Percentiles rank a stretch among this genome's conserved stretches.
These are phyloP conservation scores for Pythium aristosporum DNA, from an alignment of 352 stramenopile genomes.

Conservation along the genomic window DNA sequence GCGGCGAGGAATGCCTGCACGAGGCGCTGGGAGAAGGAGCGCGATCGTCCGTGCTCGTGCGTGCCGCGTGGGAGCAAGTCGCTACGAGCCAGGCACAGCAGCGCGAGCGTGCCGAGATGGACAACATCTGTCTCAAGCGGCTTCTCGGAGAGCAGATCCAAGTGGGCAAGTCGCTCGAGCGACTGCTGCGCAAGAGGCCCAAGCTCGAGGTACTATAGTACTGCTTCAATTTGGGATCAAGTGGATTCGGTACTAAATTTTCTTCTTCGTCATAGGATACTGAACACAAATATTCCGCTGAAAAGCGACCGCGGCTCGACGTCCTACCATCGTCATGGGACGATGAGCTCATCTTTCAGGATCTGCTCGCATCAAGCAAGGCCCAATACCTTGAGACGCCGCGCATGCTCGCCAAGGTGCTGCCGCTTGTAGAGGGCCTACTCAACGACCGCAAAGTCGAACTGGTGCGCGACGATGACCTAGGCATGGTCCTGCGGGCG, in stretches of 20 bases:
- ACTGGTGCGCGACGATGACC: constrained; percentile 3
- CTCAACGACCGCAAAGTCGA: neutral
- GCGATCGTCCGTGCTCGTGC: too few relatives aligned
- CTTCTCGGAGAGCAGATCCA: constrained; percentile 23
- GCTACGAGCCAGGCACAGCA: constrained; percentile 16
- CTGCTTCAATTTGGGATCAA: too few relatives aligned
- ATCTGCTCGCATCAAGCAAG: neutral
- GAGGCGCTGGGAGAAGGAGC: too few relatives aligned
- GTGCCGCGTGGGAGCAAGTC: constrained; percentile 16
- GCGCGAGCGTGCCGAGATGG: constrained; percentile 13
- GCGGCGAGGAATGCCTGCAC: neutral
- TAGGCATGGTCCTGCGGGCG: constrained; percentile 11
- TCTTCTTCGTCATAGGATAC: too few relatives aligned
- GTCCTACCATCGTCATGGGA: constrained; percentile 3
- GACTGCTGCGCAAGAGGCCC: constrained; percentile 10
- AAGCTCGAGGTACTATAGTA: constrained; percentile 14
- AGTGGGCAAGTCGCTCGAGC: constrained; percentile 20
- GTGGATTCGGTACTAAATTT: too few relatives aligned
- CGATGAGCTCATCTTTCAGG: constrained; percentile 4
- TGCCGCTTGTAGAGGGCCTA: neutral
- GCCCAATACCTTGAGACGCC: neutral
- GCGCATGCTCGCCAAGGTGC: neutral
- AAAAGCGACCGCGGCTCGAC: constrained; percentile 1
- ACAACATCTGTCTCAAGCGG: constrained; percentile 15
- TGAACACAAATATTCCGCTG: neutral